Evolutionary conservation across 768 basidiomycete genomes (phyloP), one percentile per base, ranked within the genome.

Genomic region (Mycena maculata): DNA sequence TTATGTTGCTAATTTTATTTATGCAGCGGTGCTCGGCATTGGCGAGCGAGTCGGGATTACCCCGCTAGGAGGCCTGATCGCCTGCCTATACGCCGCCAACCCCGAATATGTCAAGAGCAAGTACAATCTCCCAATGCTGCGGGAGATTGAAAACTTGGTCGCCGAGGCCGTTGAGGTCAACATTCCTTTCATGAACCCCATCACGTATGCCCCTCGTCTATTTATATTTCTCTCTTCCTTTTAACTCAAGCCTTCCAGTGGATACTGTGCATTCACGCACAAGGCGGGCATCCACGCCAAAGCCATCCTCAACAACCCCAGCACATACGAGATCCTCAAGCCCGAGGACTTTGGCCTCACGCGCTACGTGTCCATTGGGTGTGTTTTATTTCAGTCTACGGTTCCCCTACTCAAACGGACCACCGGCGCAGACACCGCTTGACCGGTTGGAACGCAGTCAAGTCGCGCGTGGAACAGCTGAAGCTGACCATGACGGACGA

Each of bases 201-300:
- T 96, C 76, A 94, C 93, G 91, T 93, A 81, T 52, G 86, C 81
- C 44, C 50, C 33, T 44, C 48, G 30, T 13, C 41, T 44, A 18
- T 48, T 27, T 53, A n/a, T 56, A n/a, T n/a, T n/a, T n/a, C n/a
- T 20, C 13, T 22, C 12, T 45, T 27, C 18, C 53, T 25, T 27
- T 41, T 60, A 45, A 36, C 8, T 11, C 59, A 48, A n/a, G 10
- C 44, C 50, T 61, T 68, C 5, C 70, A 98, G 96, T 61, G 98
- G 98, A 18, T 99, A 98, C 82, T 99, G 98, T 77, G 98, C 98
- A 4, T 99, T 99, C 85, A 99, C 98, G 28, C 98, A 99, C 90
- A 99, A 99, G 91, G 98, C 98, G 23, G 98, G 98, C 77, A 99
- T 99, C 71, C 98, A 99, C 81, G 98, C 98, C 83, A 99, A 99